phyloP scores from a whole-genome alignment of 768 basidiomycete species.

The Amanita exitialis region DNA sequence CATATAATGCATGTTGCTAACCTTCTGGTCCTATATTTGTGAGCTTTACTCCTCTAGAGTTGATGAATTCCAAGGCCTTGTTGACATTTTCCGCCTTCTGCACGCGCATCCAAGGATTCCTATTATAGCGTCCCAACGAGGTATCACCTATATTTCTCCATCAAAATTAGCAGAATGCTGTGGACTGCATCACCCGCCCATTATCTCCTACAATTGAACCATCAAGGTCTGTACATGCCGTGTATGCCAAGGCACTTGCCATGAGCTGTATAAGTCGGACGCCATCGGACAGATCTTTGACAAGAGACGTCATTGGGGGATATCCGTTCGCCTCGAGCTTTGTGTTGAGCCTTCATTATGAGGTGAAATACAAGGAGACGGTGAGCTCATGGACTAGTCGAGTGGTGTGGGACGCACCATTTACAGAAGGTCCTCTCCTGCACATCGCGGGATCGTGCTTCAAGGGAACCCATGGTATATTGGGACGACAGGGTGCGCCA shows the following conservation, averaged over 20 bases:
- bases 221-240: neutral
- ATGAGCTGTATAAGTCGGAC: constrained; percentile 92
- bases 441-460: constrained; percentile 50
- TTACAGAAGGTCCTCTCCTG: constrained; percentile 87
- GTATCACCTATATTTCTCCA: constrained; percentile 52
- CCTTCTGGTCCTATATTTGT: constrained; percentile 98
- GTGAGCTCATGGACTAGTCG: neutral
- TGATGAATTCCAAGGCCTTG: constrained; percentile 93
- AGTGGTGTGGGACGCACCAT: constrained; percentile 41
- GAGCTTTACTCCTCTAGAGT: constrained; percentile 85
- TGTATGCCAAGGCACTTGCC: constrained; percentile 33
- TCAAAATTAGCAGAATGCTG: neutral
- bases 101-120: constrained; percentile 79
- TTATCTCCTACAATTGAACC: constrained; percentile 67
- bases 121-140: constrained; percentile 93
- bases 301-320: constrained; percentile 82
- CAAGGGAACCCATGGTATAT: constrained; percentile 39
- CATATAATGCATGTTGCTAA: constrained; percentile 13
- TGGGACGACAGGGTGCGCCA: neutral
- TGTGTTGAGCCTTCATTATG: constrained; percentile 74
- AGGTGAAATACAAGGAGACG: constrained; percentile 1
- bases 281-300: constrained; percentile 88
- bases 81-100: constrained; percentile 99
- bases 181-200: constrained; percentile 50
- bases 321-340: constrained; percentile 82